Conservation (phyloP, 805 yeast species). For the Metschnikowia cubensis region DNA sequence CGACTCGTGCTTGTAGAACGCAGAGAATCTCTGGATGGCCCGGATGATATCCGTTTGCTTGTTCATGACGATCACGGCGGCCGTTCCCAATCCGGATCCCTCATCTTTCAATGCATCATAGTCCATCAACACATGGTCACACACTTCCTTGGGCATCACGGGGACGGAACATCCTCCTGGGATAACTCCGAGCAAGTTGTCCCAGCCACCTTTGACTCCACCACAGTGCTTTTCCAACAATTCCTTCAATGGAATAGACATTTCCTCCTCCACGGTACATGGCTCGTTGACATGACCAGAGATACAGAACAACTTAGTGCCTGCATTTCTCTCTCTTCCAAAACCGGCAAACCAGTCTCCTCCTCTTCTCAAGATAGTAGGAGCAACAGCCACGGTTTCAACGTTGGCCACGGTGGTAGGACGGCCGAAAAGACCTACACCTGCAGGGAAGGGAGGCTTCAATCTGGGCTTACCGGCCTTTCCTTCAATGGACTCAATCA, state of each 20-base stretch:
- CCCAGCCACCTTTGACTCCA: slow-evolving; percentile 91
- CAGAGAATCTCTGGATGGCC: slow-evolving; percentile 80
- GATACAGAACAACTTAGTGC: slow-evolving; percentile 80
- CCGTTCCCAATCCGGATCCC: slow-evolving; percentile 88
- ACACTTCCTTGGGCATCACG: slow-evolving; percentile 60
- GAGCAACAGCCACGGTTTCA: slow-evolving; percentile 87
- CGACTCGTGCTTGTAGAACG: slow-evolving; percentile 86
- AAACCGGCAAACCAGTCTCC: slow-evolving; percentile 81
- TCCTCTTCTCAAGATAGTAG: slow-evolving; percentile 85
- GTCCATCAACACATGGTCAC: slow-evolving; percentile 78
- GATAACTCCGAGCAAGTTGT: slow-evolving; percentile 78
- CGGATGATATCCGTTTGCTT: slow-evolving; percentile 79
- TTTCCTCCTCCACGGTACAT: slow-evolving; percentile 90
- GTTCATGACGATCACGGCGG: slow-evolving; percentile 90
- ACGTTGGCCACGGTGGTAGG: slow-evolving; percentile 90
- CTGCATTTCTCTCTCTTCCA: slow-evolving; percentile 82
- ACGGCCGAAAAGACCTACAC: slow-evolving; percentile 86
- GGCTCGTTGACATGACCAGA: slow-evolving; percentile 92
- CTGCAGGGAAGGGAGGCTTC: slow-evolving; percentile 95
- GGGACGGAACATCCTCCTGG: slow-evolving; percentile 94
- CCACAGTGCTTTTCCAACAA: slow-evolving; percentile 87
- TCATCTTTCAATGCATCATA: slow-evolving; percentile 81
- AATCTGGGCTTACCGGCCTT: slow-evolving; percentile 92
- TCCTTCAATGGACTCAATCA: slow-evolving; percentile 86
- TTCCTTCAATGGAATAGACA: slow-evolving; percentile 84